Conservation (phyloP, 2,329 filamentous ascomycete species). For the Xylariaceae sp. region DNA sequence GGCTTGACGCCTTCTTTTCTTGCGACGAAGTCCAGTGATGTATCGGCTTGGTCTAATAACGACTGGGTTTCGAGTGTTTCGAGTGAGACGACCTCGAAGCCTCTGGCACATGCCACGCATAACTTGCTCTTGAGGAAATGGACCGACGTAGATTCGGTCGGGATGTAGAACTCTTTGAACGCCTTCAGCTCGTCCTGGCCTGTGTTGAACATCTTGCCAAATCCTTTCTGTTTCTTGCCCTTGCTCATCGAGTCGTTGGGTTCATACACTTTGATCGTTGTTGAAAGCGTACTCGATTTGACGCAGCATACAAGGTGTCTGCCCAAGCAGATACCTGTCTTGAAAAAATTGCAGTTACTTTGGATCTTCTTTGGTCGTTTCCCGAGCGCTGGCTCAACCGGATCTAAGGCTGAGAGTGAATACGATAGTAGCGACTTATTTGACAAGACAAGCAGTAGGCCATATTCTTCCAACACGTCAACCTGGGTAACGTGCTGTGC, state of each 20-base stretch:
- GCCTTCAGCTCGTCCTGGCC: conserved; percentile 94
- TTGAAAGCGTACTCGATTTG: conserved; percentile 89
- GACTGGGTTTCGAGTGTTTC: conserved; percentile 98
- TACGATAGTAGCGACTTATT: conserved; percentile 94
- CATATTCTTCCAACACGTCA: conserved; percentile 93
- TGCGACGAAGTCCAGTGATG: conserved; percentile 94
- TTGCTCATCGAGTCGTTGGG: conserved; percentile 93
- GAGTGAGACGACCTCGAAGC: conserved; percentile 95
- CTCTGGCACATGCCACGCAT: conserved; percentile 91
- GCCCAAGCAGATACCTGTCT: conserved; percentile 91
- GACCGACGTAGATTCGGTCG: conserved; percentile 95
- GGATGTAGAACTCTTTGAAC: conserved; percentile 99
- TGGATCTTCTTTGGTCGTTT: conserved; percentile 95
- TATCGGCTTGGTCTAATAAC: conserved; percentile 94
- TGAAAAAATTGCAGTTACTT: conserved; percentile 98
- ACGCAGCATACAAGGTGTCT: conserved; percentile 95
- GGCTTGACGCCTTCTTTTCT: conserved; percentile 91
- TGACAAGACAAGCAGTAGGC: conserved; percentile 84
- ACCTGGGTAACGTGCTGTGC: conserved; percentile 88
- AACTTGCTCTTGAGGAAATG: conserved; percentile 97
- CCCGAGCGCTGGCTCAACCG: conserved; percentile 75
- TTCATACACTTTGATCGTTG: conserved; percentile 98
- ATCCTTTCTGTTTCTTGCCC: conserved; percentile 92
- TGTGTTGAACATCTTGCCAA: conserved; percentile 91
- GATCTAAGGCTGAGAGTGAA: conserved; percentile 81